phyloP scores from a whole-genome alignment of 2,329 filamentous ascomycete species.

The Monilinia aucupariae region DNA sequence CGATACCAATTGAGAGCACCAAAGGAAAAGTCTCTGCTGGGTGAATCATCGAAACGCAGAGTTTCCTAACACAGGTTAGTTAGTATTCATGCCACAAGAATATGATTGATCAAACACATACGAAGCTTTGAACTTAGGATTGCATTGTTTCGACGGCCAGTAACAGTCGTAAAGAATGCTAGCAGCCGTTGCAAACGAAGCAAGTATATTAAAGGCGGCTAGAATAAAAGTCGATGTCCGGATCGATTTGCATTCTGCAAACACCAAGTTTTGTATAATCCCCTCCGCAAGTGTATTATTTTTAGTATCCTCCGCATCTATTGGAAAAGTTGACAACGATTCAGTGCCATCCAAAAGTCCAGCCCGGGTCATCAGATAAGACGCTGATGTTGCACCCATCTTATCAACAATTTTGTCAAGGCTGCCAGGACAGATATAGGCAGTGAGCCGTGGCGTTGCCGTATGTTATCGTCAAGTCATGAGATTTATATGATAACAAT shows the following conservation, averaged over 20 bases:
- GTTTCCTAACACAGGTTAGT: slow-evolving; percentile 29
- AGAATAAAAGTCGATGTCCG: slow-evolving; percentile 58
- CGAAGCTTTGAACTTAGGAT: slow-evolving; percentile 35
- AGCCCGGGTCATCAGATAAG: slow-evolving; percentile 26
- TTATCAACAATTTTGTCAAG: slow-evolving; percentile 18
- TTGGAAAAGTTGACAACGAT: slow-evolving; percentile 11
- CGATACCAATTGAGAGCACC: slow-evolving; percentile 51
- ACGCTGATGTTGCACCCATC: slow-evolving; percentile 27
- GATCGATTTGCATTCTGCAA: slow-evolving; percentile 45
- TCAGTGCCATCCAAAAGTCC: slow-evolving; percentile 13
- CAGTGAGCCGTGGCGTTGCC: slow-evolving; percentile 33
- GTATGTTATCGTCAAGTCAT: slow-evolving; percentile 33
- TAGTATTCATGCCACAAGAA: slow-evolving; percentile 31
- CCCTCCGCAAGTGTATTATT: slow-evolving; percentile 18
- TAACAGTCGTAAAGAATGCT: slow-evolving; percentile 52
- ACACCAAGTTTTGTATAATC: slow-evolving; percentile 33
- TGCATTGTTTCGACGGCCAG: slow-evolving; percentile 34
- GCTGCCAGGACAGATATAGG: slow-evolving; percentile 24
- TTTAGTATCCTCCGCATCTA: slow-evolving; percentile 17
- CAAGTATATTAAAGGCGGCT: slow-evolving; percentile 55
- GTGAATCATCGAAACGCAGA: slow-evolving; percentile 34
- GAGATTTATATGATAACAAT: slow-evolving; percentile 24
- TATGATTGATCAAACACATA: slow-evolving; percentile 39
- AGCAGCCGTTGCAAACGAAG: slow-evolving; percentile 49
- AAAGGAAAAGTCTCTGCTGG: slow-evolving; percentile 46